These are phyloP conservation scores for Diaporthe humulicola DNA, from an alignment of 2,329 filamentous ascomycete species.

Conservation along the genomic window DNA sequence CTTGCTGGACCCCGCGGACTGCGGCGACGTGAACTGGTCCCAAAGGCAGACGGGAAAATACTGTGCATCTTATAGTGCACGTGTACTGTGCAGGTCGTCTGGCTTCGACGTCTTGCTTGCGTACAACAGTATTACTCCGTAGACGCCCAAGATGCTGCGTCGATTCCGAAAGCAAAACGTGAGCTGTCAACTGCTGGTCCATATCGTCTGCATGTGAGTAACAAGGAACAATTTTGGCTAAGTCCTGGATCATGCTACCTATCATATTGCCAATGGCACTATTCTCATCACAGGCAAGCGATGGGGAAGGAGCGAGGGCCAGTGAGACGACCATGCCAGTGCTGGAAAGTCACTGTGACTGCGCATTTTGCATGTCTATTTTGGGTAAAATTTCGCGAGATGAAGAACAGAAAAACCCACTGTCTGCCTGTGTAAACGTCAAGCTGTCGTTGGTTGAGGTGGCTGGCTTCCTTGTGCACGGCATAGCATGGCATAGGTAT, in stretches of 20 bases:
- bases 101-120: background rate
- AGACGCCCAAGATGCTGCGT: background rate
- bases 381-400: background rate
- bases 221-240: background rate
- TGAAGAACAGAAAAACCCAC: background rate
- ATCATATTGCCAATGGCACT: background rate
- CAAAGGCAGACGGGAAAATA: background rate
- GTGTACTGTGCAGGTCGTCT: background rate
- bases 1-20: background rate
- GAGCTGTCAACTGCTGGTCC: constrained; percentile 7
- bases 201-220: background rate
- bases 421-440: background rate
- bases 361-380: background rate
- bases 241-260: background rate
- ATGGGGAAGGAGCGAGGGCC: background rate
- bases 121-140: no score
- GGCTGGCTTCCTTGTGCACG: background rate
- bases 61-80: background rate
- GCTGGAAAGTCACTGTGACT: background rate
- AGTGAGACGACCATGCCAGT: background rate
- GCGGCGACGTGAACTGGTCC: background rate
- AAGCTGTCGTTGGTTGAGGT: background rate
- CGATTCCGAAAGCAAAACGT: background rate
- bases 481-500: constrained; percentile 5
- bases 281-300: background rate